Base-by-base conservation (phyloP, 192 early-diverging fungal species). In the Tieghemiomyces parasiticus region DNA sequence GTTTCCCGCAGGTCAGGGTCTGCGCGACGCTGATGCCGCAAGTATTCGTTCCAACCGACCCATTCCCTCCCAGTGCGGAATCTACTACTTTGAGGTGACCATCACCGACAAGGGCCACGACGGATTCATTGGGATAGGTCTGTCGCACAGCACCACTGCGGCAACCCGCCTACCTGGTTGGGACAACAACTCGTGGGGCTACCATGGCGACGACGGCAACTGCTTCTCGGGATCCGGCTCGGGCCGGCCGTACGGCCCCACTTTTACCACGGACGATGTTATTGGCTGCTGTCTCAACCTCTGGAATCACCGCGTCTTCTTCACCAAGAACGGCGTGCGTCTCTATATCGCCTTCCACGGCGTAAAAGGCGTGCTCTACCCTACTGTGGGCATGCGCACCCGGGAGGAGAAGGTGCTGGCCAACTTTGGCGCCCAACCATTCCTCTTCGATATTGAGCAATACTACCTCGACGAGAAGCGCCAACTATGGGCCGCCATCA, bases 131-230 rank as follows among this genome's bases (percentile, higher is more conserved):
- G 92, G 90, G 9, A 74, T 97, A 45, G 96, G 96, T n/a, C 75
- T 96, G 33, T 80, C 81, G 47, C 74, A 65, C n/a, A 44, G 69
- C 14, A 64, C 53, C 9, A 77, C 86, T 6, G 47, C 63, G 14
- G 46, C 83, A 48, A 70, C 78, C 31, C 74, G 91, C 59, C 73
- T 97, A 46, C 94, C 96, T 30, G 95, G 95, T 0, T 94, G 89
- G 87, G 91, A 97, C 56, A 62, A 75, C 2, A 64, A 82, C 52
- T 93, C 92, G 4, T 99, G 87, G 84, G 94, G 93, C 10, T 99
- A 97, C 73, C 94, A 97, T 71, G 94, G 90, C 46, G 93, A 95
- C 67, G 92, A 96, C 70, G 96, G 96, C 26, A 74, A 93, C 48
- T 66, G 73, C 33, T 97, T 94, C 64, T 73, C 73, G 56, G 81